Percentiles rank a stretch among this genome's conserved stretches.
These are phyloP conservation scores for Immersiella caudata DNA, from an alignment of 495 filamentous ascomycete genomes.

Conservation along the genomic window DNA sequence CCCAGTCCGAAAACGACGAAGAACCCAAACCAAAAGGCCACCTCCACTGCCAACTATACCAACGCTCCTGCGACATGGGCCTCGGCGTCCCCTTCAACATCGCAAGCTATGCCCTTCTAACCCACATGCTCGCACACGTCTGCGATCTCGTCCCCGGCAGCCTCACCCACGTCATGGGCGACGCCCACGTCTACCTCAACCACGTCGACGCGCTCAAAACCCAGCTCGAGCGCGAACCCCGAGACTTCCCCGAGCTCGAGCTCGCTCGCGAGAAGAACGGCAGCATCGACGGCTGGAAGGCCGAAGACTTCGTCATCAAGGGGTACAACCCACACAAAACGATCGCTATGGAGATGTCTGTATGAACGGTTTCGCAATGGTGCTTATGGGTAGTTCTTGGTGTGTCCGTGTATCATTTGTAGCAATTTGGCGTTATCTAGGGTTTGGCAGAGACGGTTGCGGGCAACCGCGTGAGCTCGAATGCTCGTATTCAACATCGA, in stretches of 20 bases:
- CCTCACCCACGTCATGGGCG: constrained; percentile 92
- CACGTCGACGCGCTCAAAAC: constrained; percentile 83
- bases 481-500: neutral
- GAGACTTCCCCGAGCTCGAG: constrained; percentile 76
- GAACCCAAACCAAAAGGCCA: constrained; percentile 60
- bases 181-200: constrained; percentile 92
- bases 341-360: constrained; percentile 98
- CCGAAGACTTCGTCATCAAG: constrained; percentile 84
- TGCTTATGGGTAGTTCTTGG: neutral
- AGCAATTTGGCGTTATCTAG: neutral
- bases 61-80: constrained; percentile 96
- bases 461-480: constrained; percentile 7
- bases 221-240: constrained; percentile 79
- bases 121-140: constrained; percentile 89
- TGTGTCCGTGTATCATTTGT: neutral
- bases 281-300: constrained; percentile 80
- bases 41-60: constrained; percentile 84
- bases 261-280: constrained; percentile 67
- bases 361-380: constrained; percentile 39
- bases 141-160: constrained; percentile 80
- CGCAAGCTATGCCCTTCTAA: constrained; percentile 87
- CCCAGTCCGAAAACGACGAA: constrained; percentile 19
- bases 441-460: constrained; percentile 2
- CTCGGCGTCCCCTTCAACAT: constrained; percentile 98
- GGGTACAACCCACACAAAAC: constrained; percentile 88